phyloP scores from a whole-genome alignment of 257 asterid species.

The Verbena officinalis region DNA sequence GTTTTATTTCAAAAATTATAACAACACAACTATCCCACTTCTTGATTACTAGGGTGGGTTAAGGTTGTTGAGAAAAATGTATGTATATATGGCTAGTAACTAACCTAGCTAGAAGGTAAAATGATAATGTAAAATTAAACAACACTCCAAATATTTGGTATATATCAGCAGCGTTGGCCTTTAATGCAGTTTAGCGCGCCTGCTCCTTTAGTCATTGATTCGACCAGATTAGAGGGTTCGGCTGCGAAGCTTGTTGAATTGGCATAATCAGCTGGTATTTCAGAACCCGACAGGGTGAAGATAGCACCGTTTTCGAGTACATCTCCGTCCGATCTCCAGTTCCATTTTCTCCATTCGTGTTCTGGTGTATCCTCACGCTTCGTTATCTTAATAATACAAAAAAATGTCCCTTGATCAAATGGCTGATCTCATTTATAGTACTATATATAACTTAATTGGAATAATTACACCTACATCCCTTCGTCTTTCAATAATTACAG shows the following conservation, averaged over 20 bases:
- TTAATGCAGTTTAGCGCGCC: constrained; percentile 71
- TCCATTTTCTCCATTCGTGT: constrained; percentile 74
- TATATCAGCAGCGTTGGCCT: constrained; percentile 56
- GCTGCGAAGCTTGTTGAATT: constrained; percentile 90
- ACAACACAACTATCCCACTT: too few relatives aligned
- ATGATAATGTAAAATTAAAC: too few relatives aligned
- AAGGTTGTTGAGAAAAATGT: too few relatives aligned
- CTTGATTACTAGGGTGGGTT: too few relatives aligned
- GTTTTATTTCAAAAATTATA: too few relatives aligned
- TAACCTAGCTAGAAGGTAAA: too few relatives aligned
- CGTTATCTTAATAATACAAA: constrained; percentile 48
- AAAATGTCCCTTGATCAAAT: not conserved
- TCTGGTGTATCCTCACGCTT: constrained; percentile 73
- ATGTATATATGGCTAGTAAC: too few relatives aligned
- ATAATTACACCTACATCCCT: too few relatives aligned
- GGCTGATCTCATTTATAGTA: not conserved
- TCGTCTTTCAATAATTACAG: too few relatives aligned
- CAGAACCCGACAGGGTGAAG: constrained; percentile 73
- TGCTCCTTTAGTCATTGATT: constrained; percentile 57
- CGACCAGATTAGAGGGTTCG: constrained; percentile 64
- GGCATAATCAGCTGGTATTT: constrained; percentile 77
- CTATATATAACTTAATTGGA: too few relatives aligned
- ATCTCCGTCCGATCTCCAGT: constrained; percentile 90
- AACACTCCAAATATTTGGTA: not conserved
- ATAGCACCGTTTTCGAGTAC: constrained; percentile 85